Base-by-base conservation (phyloP, 108 stramenopile genomes). In the Cyclotella sp. region DNA sequence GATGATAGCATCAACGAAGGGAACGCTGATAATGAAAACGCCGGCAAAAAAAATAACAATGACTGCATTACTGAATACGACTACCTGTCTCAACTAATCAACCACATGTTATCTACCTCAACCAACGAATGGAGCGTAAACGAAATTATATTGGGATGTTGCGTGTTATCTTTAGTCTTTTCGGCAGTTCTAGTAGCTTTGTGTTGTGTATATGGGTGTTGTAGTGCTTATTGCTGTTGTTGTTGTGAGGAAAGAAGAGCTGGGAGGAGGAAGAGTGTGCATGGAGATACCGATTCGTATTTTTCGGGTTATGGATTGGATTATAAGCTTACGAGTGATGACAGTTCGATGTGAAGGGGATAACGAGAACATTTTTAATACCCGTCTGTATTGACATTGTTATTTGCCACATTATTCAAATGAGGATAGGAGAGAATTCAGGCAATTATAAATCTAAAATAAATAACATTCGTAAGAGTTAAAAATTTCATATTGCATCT, bases 71-170 rank as follows among this genome's bases (percentile, higher is more conserved):
- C 60, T 0, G 30, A 61, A 61, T 39, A 61, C 30, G 34, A 61
- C 34, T 61, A 61, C n/a, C 60, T 61, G n/a, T 29, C 60, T 14
- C 30, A 61, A 39, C 60, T 61, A 61, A 15, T 61, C 30, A 39
- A 30, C 19, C 60, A 61, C 34, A 30, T 61, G 60, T 39, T 61
- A 61, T 61, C 14, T 15, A 61, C 60, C 12, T 15, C 29, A 13
- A 29, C 60, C 10, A 34, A 61, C 29, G 29, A 61, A 39, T 61
- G 60, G 60, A 61, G 30, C n/a, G 0, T 61, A 39, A 61, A 30
- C 19, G 60, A 61, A 39, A 61, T 61, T n/a, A 61, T 61, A 30
- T 61, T 61, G 30, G 60, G 29, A 39, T 61, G 60, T 39, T 61
- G 60, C 12, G 13, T 61, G 1, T 29, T 39, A 16, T 61, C 60